Evolutionary conservation across 1,139 yeast species (phyloP), one percentile per base, ranked within the genome.

Genomic region (Keqinozyma sinolaborantium): DNA sequence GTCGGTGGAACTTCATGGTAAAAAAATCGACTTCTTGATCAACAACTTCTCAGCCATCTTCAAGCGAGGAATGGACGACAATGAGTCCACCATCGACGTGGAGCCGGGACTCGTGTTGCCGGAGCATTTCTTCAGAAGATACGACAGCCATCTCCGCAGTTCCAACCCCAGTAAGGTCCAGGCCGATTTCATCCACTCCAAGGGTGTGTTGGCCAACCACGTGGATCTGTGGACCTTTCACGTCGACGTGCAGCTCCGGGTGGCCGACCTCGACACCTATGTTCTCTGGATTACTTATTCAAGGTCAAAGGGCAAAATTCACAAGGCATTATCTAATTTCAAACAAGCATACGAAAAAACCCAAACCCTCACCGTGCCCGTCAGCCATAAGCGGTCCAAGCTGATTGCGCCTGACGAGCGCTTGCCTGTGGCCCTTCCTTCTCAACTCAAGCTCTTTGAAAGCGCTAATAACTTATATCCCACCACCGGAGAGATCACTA

Each of bases 281-380:
- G 80, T 86, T 3, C 56, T 88, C 14, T 90, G 97, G 97, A 70
- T 90, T n/a, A 86, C 96, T 0, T 88, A 84, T 51, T 82, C 95
- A 1, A 72, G 87, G 45, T 56, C 54, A 28, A 40, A 53, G 16
- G 44, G 47, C 29, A 54, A 50, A 30, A 33, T 43, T 18, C 21
- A 8, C 49, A 45, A 28, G 42, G 12, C 10, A 6, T n/a, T 23
- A 7, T 12, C 11, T 7, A 23, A 23, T 57, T 6, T 32, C 56
- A 3, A 50, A 47, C 12, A 62, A 58, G 30, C 39, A 60, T 23
- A 53, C 49, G 27, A 18, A 7, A 7, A 10, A 55, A 51, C 31
- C 36, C 60, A 31, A 48, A 54, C 25, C 30, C 43, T 4, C 42
- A 18, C 7, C 7, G 9, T 18, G 7, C 21, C 21, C 7, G 10